Percentiles rank a stretch among this genome's conserved stretches.
Conservation (phyloP, 139 green algal species). For the Coelastrella sp. region DNA sequence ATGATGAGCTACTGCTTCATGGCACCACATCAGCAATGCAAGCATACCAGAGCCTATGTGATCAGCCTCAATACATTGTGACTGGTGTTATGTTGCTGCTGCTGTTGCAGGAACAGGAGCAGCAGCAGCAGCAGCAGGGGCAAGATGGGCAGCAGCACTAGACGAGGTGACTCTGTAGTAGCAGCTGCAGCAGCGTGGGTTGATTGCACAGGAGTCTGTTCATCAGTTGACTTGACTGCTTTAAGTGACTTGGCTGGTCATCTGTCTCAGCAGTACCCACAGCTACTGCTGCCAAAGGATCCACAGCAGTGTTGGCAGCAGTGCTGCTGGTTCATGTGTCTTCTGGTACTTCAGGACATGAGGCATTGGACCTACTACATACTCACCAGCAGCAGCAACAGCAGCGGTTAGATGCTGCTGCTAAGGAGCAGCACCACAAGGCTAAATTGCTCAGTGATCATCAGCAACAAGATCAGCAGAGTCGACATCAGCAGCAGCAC, state of each 20-base stretch:
- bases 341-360: not conserved
- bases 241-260: conserved; percentile 17
- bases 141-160: not conserved
- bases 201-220: not conserved
- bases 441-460: not conserved
- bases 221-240: not conserved
- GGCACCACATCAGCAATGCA: not conserved
- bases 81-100: too few relatives aligned
- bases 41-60: too few relatives aligned
- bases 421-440: not conserved
- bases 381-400: not conserved
- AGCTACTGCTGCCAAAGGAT: not conserved
- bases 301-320: not conserved
- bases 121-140: not conserved
- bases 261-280: not conserved
- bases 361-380: not conserved
- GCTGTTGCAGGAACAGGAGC: too few relatives aligned
- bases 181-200: not conserved
- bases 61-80: too few relatives aligned
- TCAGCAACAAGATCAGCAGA: conserved; percentile 23
- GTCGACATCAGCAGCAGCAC: not conserved
- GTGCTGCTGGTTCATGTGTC: not conserved
- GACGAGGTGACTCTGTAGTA: not conserved
- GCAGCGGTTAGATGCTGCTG: not conserved
- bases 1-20: too few relatives aligned